Evolutionary conservation across 169 alveolate species (phyloP), one percentile per base, ranked within the genome.

Genomic region (Amoebophrya sp.): DNA sequence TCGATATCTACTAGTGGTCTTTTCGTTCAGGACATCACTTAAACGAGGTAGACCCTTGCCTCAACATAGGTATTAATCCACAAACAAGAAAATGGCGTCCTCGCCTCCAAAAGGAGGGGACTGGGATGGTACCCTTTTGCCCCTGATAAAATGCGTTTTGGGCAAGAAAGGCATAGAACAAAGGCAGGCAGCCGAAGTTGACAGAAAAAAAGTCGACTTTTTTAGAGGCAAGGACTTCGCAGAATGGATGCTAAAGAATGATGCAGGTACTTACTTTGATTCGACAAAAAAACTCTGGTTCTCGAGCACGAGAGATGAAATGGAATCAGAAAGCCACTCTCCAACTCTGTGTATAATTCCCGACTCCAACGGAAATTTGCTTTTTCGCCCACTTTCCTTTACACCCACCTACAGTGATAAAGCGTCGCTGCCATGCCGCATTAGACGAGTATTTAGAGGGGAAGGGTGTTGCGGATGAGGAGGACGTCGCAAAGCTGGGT

Each of bases 231-330:
- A 65, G 26, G 83, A 65, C 83, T 65, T 65, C n/a, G n/a, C 83
- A 18, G 36, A 65, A 1, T 65, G 83, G 83, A 29, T 65, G 2
- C 83, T 65, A 6, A 65, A 65, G 26, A 65, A 65, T 65, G 83
- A 65, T 65, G 26, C 83, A 65, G 83, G 83, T 65, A 65, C 29
- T n/a, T n/a, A n/a, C n/a, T n/a, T n/a, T n/a, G n/a, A n/a, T n/a
- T n/a, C n/a, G n/a, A n/a, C n/a, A n/a, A n/a, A n/a, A n/a, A n/a
- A n/a, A n/a, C n/a, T n/a, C n/a, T n/a, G n/a, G n/a, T n/a, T n/a
- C n/a, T n/a, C n/a, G n/a, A n/a, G n/a, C n/a, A n/a, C n/a, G n/a
- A n/a, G n/a, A n/a, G n/a, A n/a, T n/a, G n/a, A n/a, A n/a, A n/a
- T n/a, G n/a, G n/a, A n/a, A n/a, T n/a, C n/a, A n/a, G n/a, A n/a